A percentile compares a stretch with the other conserved stretches of the same genome.
phyloP scores from a whole-genome alignment of 23 red algal species.

The Chondrus crispus region DNA sequence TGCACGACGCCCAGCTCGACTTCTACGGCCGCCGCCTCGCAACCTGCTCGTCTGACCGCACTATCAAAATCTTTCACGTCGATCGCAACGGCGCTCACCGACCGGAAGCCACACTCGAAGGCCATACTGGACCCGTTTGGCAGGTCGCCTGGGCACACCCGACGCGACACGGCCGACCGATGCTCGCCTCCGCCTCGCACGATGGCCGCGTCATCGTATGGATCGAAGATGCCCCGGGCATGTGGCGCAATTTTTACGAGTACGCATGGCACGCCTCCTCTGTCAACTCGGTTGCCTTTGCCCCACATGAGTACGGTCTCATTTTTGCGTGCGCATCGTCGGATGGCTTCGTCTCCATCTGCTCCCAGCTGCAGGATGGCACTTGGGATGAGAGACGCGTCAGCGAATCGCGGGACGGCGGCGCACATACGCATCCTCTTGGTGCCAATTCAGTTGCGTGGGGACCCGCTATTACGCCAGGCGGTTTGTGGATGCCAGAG shows the following conservation, averaged over 20 bases:
- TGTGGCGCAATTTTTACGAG: slow-evolving; percentile 87
- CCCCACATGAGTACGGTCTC: slow-evolving; percentile 88
- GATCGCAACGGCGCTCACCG: slow-evolving; percentile 35
- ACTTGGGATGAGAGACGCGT: slow-evolving; percentile 82
- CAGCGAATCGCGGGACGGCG: slow-evolving; percentile 62
- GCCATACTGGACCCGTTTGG: slow-evolving; percentile 94
- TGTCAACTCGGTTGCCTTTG: slow-evolving; percentile 93
- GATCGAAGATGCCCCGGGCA: slow-evolving; percentile 54
- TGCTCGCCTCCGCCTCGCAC: slow-evolving; percentile 84
- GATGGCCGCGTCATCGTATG: slow-evolving; percentile 93
- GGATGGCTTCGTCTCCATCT: slow-evolving; percentile 92
- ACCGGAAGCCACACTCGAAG: slow-evolving; percentile 74
- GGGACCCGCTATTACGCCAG: slow-evolving; percentile 73
- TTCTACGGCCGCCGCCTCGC: slow-evolving; percentile 91
- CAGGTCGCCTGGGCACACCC: slow-evolving; percentile 97
- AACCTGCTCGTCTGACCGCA: slow-evolving; percentile 90
- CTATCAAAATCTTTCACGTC: slow-evolving; percentile 82
- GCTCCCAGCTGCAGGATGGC: slow-evolving; percentile 80
- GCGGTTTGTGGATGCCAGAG: slow-evolving; percentile 71
- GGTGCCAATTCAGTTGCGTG: slow-evolving; percentile 90
- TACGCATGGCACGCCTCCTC: slow-evolving; percentile 85
- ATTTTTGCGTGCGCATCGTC: slow-evolving; percentile 92
- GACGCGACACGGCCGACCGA: slow-evolving; percentile 60
- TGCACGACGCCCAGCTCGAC: slow-evolving; percentile 95
- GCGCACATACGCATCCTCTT: slow-evolving; percentile 77